Conservation (phyloP, 1,284 basidiomycete species). For the Baeospora myosura region DNA sequence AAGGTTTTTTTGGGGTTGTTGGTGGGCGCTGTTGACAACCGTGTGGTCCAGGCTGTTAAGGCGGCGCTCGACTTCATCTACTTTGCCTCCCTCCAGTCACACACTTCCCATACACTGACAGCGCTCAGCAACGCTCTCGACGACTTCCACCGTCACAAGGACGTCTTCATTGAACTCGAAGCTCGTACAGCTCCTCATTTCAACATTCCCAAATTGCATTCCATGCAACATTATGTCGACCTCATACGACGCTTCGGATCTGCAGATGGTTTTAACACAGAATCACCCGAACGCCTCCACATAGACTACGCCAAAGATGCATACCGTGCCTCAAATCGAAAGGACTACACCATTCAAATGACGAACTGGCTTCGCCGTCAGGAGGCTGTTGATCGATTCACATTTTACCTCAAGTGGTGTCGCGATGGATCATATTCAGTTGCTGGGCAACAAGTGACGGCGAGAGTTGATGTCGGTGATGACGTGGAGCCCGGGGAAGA, state of each 20-base stretch:
- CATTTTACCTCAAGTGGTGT: conserved; percentile 6
- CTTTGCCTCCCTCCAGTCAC: conserved; percentile 10
- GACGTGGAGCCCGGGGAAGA: neutral
- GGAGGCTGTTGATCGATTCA: neutral
- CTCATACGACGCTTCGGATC: conserved; percentile 9
- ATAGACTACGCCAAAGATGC: conserved; percentile 23
- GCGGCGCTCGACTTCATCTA: conserved; percentile 15
- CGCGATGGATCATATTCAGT: neutral
- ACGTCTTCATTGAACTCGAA: conserved; percentile 12
- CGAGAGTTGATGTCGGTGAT: neutral
- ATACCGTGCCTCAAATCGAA: conserved; percentile 19
- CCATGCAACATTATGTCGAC: conserved; percentile 11
- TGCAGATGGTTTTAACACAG: conserved; percentile 10
- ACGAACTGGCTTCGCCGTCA: conserved; percentile 17
- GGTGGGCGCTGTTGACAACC: conserved; percentile 10
- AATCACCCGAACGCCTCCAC: conserved; percentile 17
- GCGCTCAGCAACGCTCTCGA: conserved; percentile 3
- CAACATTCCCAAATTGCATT: conserved; percentile 18
- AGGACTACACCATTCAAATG: conserved; percentile 26
- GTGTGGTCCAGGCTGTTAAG: conserved; percentile 10
- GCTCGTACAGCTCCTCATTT: conserved; percentile 12
- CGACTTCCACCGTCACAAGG: conserved; percentile 1
- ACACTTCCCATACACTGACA: conserved; percentile 8
- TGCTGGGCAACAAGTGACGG: neutral
- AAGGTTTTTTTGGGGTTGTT: conserved; percentile 13